phyloP scores from a whole-genome alignment of 140 eudicot genomes.

The Oenanthe javanica region DNA sequence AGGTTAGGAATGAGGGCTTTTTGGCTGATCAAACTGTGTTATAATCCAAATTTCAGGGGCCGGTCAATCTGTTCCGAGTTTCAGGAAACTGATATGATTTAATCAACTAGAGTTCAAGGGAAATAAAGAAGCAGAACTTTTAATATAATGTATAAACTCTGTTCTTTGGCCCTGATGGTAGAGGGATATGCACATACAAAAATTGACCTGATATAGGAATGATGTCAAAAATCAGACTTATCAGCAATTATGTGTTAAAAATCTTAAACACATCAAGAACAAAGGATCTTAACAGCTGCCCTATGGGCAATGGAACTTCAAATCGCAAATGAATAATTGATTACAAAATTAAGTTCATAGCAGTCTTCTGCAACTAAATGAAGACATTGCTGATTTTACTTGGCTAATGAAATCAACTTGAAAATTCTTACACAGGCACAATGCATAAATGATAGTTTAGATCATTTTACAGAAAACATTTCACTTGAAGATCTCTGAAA shows the following conservation, averaged over 20 bases:
- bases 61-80: too few species aligned
- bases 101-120: neutral
- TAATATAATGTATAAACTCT: neutral
- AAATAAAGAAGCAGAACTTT: neutral
- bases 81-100: neutral
- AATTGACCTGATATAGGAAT: neutral
- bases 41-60: neutral
- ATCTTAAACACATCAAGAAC: too few species aligned
- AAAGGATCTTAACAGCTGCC: neutral
- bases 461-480: neutral
- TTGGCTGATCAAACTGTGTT: neutral
- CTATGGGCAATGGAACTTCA: neutral
- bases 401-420: neutral
- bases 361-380: neutral
- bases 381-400: neutral
- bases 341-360: neutral
- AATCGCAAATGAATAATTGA: neutral
- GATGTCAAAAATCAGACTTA: neutral
- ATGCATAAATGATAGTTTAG: neutral
- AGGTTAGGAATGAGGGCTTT: neutral
- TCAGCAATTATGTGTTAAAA: neutral
- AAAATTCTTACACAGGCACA: neutral
- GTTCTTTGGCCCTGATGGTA: neutral
- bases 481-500: neutral
- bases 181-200: neutral